Conservation (phyloP, 352 stramenopile genomes). For the Thraustotheca clavata region DNA sequence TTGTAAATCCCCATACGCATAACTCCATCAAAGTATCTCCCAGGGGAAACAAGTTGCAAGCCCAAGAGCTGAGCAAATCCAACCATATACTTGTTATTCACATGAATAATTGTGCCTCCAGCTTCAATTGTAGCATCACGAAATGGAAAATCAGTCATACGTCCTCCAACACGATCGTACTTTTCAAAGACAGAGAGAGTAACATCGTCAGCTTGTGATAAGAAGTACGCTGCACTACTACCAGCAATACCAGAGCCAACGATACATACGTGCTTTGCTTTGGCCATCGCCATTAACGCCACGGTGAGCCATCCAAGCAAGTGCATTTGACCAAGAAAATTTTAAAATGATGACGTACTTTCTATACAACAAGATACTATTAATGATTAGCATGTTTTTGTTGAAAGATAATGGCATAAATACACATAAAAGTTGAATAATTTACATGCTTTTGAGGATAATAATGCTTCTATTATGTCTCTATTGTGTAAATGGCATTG, state of each 20-base stretch:
- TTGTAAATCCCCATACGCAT: slow-evolving; percentile 23
- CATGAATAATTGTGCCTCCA: slow-evolving; percentile 24
- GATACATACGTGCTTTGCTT: slow-evolving; percentile 16
- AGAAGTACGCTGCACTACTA: slow-evolving; percentile 16
- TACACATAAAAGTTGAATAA: too few relatives aligned
- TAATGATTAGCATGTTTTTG: too few relatives aligned
- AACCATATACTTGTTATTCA: slow-evolving; percentile 24
- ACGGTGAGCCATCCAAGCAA: too few relatives aligned
- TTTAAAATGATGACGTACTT: too few relatives aligned
- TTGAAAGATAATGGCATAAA: too few relatives aligned
- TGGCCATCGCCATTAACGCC: not conserved
- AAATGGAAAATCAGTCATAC: slow-evolving; percentile 19
- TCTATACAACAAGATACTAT: too few relatives aligned
- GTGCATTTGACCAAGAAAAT: too few relatives aligned
- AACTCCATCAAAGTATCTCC: not conserved
- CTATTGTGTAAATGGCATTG: too few relatives aligned
- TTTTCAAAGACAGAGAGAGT: slow-evolving; percentile 25
- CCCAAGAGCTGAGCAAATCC: slow-evolving; percentile 17
- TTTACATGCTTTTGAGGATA: too few relatives aligned
- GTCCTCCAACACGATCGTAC: slow-evolving; percentile 12
- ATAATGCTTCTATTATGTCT: too few relatives aligned
- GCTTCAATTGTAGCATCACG: slow-evolving; percentile 21
- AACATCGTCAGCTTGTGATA: not conserved
- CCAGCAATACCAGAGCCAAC: slow-evolving; percentile 24
- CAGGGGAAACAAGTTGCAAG: slow-evolving; percentile 1